Percentiles rank a stretch among this genome's conserved stretches.
These are phyloP conservation scores for Pythium apleroticum DNA, from an alignment of 352 stramenopile genomes.

Conservation along the genomic window DNA sequence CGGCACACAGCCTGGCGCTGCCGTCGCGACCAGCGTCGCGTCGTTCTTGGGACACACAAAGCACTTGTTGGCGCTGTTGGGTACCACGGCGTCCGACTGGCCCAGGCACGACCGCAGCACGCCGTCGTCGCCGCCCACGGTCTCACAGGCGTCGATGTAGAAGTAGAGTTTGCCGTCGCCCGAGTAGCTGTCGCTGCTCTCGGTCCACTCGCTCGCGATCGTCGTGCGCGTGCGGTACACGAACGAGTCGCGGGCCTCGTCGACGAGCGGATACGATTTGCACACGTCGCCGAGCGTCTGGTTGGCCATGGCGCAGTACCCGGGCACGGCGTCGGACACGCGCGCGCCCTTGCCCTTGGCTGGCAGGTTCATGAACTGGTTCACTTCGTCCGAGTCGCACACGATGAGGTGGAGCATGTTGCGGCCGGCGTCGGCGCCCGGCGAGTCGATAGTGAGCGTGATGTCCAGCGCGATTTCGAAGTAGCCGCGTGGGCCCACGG, in stretches of 20 bases:
- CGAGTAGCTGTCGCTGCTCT: slow-evolving; percentile 11
- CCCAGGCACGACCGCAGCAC: slow-evolving; percentile 55
- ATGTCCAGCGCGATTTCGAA: slow-evolving; percentile 50
- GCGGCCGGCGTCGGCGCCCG: slow-evolving; percentile 31
- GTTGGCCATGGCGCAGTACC: slow-evolving; percentile 53
- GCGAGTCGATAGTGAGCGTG: slow-evolving; percentile 32
- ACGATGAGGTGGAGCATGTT: slow-evolving; percentile 52
- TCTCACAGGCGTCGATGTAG: slow-evolving; percentile 60
- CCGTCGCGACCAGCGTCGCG: slow-evolving; percentile 6
- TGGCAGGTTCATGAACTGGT: slow-evolving; percentile 13
- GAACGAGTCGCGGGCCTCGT: slow-evolving; percentile 33
- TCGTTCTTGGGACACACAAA: slow-evolving; percentile 54
- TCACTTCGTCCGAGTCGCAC: slow-evolving; percentile 30
- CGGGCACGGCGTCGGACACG: slow-evolving; percentile 17
- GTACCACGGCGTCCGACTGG: slow-evolving; percentile 11
- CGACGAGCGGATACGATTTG: slow-evolving; percentile 42
- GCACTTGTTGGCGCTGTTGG: slow-evolving; percentile 29
- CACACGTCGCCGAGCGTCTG: slow-evolving; percentile 52
- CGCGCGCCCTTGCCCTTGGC: slow-evolving; percentile 8
- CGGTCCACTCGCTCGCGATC: slow-evolving; percentile 9
- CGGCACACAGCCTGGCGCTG: slow-evolving; percentile 26
- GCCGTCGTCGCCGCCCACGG: slow-evolving; percentile 36
- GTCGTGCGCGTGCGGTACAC: slow-evolving; percentile 44
- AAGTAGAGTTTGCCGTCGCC: slow-evolving; percentile 35
- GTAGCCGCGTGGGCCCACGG: slow-evolving; percentile 34